Evolutionary conservation across 257 asterid genomes (phyloP), one percentile per base, ranked within the genome.

Genomic region (Linderniella brevidens): DNA sequence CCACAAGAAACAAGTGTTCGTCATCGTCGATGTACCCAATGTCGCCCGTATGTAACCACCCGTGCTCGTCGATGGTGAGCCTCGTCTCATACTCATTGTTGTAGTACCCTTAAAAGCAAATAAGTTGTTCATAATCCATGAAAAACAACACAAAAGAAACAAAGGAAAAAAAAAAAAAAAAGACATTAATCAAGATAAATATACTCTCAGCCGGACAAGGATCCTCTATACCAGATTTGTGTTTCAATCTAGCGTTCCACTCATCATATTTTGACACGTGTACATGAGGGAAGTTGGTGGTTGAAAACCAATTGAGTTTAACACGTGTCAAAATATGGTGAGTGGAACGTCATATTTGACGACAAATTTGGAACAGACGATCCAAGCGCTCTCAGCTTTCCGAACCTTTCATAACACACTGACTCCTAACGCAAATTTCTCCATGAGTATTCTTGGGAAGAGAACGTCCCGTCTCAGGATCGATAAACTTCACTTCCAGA

Each of bases 21-120:
- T 76, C 95, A 0, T 76, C 86, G 47, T 88, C 95, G 1, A 88
- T 88, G 77, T 80, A 84, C 36, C 95, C 97, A 41, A 84, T 75
- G 60, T 88, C 97, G 8, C 97, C 94, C 0, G 95, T 83, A 69
- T 80, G 97, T 38, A 88, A 93, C 97, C 97, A 88, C 4, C 90
- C 90, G 1, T 80, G 75, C 60, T 74, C 61, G 59, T 88, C 95
- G 0, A 88, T 80, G 37, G 82, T 80, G 43, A 71, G 76, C 17
- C 61, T 53, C 4, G 93, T 88, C 68, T 88, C 95, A 5, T 66
- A 58, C 60, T 84, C 93, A 43, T 88, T 88, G 55, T 84, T 83
- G 68, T 74, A 80, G 70, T 84, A 88, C 12, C 97, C 95, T 87
- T 5, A 19, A 11, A 0, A 25, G 15, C 3, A 39, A 39, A 3